Evolutionary conservation across 2,329 filamentous ascomycete species (phyloP).

Genomic region (Alternaria infectoria): DNA sequence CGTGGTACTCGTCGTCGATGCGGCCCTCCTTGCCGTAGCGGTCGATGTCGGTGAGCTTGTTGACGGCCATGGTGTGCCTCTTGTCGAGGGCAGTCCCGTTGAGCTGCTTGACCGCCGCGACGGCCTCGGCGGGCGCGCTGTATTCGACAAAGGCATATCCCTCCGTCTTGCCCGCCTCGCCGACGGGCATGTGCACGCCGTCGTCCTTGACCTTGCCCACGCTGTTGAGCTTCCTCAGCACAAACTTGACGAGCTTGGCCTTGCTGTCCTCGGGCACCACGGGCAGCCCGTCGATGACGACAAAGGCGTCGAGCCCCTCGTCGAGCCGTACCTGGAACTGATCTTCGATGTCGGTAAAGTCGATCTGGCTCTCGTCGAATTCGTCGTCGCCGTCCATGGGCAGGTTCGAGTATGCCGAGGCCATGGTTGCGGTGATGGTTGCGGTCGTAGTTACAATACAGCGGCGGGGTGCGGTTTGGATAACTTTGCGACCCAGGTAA

Average conservation of each 20-base stretch:
- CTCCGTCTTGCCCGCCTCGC: conserved; percentile 83
- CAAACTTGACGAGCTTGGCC: conserved; percentile 93
- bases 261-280: conserved; percentile 88
- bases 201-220: conserved; percentile 88
- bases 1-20: conserved; percentile 86
- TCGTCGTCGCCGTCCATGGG: conserved; percentile 79
- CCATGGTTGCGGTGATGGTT: conserved; percentile 68
- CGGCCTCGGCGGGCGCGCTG: conserved; percentile 85
- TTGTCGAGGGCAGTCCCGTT: conserved; percentile 90
- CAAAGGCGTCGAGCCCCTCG: conserved; percentile 93
- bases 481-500: conserved; percentile 3
- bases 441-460: conserved; percentile 21
- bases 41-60: conserved; percentile 98
- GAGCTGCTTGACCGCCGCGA: conserved; percentile 86
- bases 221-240: conserved; percentile 88
- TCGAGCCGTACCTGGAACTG: conserved; percentile 96
- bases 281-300: conserved; percentile 93
- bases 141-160: conserved; percentile 98
- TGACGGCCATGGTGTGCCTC: conserved; percentile 92
- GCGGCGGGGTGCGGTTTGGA: conserved; percentile 4
- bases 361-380: conserved; percentile 92
- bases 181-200: conserved; percentile 90
- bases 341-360: conserved; percentile 91
- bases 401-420: conserved; percentile 89
- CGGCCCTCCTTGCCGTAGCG: conserved; percentile 93